Percentiles rank a stretch among this genome's conserved stretches.
These are phyloP conservation scores for Phaffomyces thermotolerans DNA, from an alignment of 805 yeast species.

Conservation along the genomic window DNA sequence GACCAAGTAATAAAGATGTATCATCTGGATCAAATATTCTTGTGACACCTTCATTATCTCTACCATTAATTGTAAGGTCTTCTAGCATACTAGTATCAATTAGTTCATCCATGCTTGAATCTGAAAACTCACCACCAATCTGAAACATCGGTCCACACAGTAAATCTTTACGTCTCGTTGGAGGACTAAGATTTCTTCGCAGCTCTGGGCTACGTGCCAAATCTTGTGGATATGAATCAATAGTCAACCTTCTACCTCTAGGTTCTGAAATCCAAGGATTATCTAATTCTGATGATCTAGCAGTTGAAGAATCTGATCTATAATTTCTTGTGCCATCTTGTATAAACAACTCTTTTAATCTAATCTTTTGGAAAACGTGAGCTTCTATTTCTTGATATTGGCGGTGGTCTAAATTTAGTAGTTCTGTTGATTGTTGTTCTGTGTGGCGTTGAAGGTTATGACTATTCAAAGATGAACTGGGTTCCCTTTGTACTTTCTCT, in stretches of 20 bases:
- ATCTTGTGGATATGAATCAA: not conserved
- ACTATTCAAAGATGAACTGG: no score
- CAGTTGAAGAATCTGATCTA: not conserved
- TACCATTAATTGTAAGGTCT: not conserved
- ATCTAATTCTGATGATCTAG: not conserved
- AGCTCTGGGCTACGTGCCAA: not conserved
- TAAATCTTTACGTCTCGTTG: no score
- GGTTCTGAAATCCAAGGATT: not conserved
- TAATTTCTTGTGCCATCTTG: not conserved
- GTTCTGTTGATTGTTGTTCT: not conserved
- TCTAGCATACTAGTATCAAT: not conserved
- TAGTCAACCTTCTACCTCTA: not conserved
- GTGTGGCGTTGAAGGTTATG: not conserved
- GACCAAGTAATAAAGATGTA: conserved; percentile 4
- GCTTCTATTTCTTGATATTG: not conserved
- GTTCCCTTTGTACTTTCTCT: no score
- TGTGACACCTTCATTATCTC: conserved; percentile 1
- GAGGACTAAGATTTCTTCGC: no score
- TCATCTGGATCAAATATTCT: conserved; percentile 12
- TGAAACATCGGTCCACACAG: not conserved
- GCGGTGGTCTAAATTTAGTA: no score
- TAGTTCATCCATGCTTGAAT: not conserved
- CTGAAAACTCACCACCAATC: not conserved
- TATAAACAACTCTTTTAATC: not conserved
- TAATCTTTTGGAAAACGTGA: not conserved